Evolutionary conservation across 1,284 basidiomycete genomes (phyloP).

Genomic region (Fomitiporia mediterranea): DNA sequence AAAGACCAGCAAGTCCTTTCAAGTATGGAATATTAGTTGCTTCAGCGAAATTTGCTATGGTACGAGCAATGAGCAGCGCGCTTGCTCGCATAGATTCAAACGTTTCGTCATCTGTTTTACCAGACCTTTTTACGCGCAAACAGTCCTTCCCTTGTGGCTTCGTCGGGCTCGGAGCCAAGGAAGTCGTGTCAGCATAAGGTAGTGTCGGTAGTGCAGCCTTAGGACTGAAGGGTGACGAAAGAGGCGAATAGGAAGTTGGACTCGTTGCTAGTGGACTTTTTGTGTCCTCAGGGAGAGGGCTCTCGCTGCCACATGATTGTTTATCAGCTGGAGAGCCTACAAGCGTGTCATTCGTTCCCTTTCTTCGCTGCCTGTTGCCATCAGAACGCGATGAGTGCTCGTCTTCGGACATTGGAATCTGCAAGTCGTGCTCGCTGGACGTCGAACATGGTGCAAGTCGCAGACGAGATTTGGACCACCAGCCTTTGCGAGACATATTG

Average conservation of each 20-base stretch:
- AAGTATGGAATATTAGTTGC: slow-evolving; percentile 7
- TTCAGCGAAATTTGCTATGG: not conserved
- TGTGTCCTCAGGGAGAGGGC: too few relatives aligned
- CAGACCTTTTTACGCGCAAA: not conserved
- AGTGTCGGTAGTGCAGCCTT: not conserved
- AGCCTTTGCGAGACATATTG: too few relatives aligned
- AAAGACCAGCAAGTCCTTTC: slow-evolving; percentile 9
- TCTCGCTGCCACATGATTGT: too few relatives aligned
- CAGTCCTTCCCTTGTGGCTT: not conserved
- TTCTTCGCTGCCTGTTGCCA: not conserved
- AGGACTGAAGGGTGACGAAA: not conserved
- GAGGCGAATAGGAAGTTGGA: not conserved
- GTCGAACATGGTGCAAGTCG: too few relatives aligned
- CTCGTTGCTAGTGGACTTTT: not conserved
- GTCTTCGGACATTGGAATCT: too few relatives aligned
- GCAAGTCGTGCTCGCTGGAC: not conserved
- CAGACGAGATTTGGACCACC: too few relatives aligned
- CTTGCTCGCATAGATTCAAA: not conserved
- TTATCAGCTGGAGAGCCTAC: not conserved
- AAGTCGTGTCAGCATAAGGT: not conserved
- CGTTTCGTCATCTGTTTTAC: not conserved
- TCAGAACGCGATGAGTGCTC: too few relatives aligned
- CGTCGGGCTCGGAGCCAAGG: not conserved
- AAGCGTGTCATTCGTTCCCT: not conserved
- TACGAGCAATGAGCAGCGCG: not conserved